These are phyloP conservation scores for Cladosporium sp. DNA, from an alignment of 2,329 filamentous ascomycete species.

Conservation along the genomic window DNA sequence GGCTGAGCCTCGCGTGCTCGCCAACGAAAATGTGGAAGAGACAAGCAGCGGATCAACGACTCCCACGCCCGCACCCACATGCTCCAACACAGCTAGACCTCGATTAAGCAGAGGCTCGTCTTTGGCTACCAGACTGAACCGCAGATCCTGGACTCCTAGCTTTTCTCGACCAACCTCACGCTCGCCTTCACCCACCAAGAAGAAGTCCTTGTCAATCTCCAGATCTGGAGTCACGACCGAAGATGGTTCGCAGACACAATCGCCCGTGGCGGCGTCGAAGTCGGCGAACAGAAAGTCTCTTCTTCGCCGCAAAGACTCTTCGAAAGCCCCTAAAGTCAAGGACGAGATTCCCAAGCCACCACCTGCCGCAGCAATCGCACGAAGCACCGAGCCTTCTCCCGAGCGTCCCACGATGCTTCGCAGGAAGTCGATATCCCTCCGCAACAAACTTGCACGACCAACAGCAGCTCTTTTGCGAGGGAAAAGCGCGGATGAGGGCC, in stretches of 20 bases:
- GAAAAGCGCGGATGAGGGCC: constrained; percentile 5
- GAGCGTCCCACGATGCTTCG: constrained; percentile 3
- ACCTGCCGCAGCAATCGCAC: not conserved
- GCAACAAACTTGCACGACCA: constrained; percentile 8
- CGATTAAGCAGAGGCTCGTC: not conserved
- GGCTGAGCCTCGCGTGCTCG: not conserved
- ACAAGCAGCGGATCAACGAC: not conserved
- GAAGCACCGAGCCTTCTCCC: not conserved
- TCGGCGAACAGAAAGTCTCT: constrained; percentile 14
- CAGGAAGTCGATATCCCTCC: constrained; percentile 9
- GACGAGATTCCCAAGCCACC: not conserved
- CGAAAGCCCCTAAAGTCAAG: constrained; percentile 9
- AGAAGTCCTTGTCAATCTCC: not conserved
- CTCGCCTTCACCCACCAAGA: constrained; percentile 30
- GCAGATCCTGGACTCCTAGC: constrained; percentile 27
- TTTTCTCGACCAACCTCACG: constrained; percentile 26
- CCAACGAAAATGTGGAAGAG: not conserved
- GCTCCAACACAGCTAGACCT: constrained; percentile 2
- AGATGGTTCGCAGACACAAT: constrained; percentile 6
- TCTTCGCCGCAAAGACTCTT: constrained; percentile 16
- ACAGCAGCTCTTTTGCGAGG: constrained; percentile 8
- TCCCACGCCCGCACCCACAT: not conserved
- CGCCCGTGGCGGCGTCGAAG: not conserved
- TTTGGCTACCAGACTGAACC: constrained; percentile 16
- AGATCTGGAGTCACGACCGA: constrained; percentile 1